A percentile compares a stretch with the other conserved stretches of the same genome.
phyloP scores from a whole-genome alignment of 129 eudicot genomes.

The Pulicaria dysenterica region DNA sequence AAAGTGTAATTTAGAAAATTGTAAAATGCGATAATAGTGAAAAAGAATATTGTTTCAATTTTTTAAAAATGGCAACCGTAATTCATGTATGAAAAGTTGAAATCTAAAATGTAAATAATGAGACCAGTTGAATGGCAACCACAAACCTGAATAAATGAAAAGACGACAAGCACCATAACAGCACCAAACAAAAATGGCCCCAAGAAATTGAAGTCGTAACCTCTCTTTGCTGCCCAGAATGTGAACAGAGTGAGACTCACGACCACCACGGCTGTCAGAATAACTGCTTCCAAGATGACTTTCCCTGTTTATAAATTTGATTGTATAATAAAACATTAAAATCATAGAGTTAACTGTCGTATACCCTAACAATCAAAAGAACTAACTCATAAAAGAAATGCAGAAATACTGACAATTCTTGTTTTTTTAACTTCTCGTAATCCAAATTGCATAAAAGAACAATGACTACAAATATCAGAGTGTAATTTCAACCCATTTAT shows the following conservation, averaged over 20 bases:
- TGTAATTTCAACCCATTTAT: background rate
- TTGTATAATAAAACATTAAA: background rate
- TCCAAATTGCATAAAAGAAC: background rate
- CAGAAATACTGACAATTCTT: background rate
- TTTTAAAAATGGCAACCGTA: too few relatives aligned
- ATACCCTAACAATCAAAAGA: background rate
- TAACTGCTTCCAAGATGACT: conserved; percentile 62
- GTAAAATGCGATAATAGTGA: too few relatives aligned
- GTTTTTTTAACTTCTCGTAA: background rate
- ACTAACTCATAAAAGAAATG: background rate
- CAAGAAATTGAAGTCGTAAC: conserved; percentile 69
- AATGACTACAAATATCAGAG: background rate
- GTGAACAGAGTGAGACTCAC: conserved; percentile 69
- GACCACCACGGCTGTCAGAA: conserved; percentile 58
- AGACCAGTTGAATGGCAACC: background rate
- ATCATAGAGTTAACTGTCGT: background rate
- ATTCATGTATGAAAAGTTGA: too few relatives aligned
- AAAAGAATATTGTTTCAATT: too few relatives aligned
- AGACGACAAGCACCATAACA: conserved; percentile 49
- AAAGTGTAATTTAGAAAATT: too few relatives aligned
- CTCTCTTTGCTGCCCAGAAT: conserved; percentile 72
- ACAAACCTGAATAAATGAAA: conserved; percentile 62
- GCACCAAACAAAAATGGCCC: conserved; percentile 72
- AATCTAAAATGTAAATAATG: background rate
- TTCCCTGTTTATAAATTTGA: conserved; percentile 44